Evolutionary conservation across 345 rosid genomes (phyloP).

Genomic region (Passiflora organensis): DNA sequence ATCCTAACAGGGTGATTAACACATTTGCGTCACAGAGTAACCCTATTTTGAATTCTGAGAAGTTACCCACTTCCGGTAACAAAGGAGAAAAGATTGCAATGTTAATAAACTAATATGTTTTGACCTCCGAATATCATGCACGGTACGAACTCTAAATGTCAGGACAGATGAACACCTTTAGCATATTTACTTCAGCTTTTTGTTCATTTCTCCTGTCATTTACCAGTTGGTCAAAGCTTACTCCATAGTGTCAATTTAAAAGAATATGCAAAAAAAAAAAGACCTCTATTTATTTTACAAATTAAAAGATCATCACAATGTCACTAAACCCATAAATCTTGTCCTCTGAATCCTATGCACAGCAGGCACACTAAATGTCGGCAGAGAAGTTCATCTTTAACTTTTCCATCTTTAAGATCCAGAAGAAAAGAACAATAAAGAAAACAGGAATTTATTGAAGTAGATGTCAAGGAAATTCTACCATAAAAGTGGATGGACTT

Average conservation of each 20-base stretch:
- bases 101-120: too few relatives aligned
- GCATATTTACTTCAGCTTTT: background rate
- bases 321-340: too few relatives aligned
- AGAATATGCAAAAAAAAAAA: too few relatives aligned
- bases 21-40: background rate
- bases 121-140: background rate
- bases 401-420: too few relatives aligned
- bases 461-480: slow-evolving; percentile 23
- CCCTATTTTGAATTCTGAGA: background rate
- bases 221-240: background rate
- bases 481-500: slow-evolving; percentile 78
- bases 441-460: background rate
- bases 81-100: background rate
- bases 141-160: background rate
- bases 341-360: background rate
- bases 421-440: background rate
- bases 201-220: too few relatives aligned
- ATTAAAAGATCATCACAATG: too few relatives aligned
- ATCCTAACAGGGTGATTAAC: background rate
- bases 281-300: too few relatives aligned
- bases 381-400: too few relatives aligned
- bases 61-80: background rate
- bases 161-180: too few relatives aligned
- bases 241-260: too few relatives aligned
- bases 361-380: background rate